Percentiles rank a stretch among this genome's conserved stretches.
phyloP scores from a whole-genome alignment of 305 asterid genomes.

The Salvia sclarea region DNA sequence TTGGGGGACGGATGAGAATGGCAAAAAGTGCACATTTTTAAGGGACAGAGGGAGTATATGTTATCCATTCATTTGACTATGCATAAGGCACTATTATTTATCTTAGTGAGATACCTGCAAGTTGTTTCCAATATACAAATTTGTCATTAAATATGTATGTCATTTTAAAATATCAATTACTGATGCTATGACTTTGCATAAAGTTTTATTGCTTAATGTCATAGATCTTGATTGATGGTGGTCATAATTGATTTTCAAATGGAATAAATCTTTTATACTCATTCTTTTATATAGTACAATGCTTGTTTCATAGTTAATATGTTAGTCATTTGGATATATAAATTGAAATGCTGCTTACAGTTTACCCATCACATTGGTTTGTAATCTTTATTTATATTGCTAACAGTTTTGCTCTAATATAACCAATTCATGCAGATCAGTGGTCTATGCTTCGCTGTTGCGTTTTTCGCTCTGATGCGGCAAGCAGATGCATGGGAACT shows the following conservation, averaged over 20 bases:
- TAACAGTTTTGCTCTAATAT: conserved; percentile 32
- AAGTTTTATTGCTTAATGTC: neutral
- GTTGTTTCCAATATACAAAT: neutral
- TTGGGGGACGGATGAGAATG: too few relatives aligned
- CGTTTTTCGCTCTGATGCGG: conserved; percentile 88
- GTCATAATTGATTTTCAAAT: too few relatives aligned
- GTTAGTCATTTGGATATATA: too few relatives aligned
- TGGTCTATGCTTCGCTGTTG: conserved; percentile 81
- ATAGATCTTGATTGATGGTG: too few relatives aligned
- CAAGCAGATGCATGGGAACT: conserved; percentile 92
- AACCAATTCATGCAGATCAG: conserved; percentile 65
- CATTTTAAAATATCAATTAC: conserved; percentile 1
- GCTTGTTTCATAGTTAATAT: too few relatives aligned
- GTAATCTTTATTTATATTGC: conserved; percentile 11
- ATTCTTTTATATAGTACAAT: too few relatives aligned
- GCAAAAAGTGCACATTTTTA: too few relatives aligned
- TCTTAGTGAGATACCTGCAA: conserved; percentile 2
- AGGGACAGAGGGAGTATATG: too few relatives aligned
- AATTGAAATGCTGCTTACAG: conserved; percentile 17
- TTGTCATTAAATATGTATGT: conserved; percentile 13
- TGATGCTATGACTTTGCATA: neutral
- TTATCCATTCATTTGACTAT: conserved; percentile 13
- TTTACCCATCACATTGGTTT: conserved; percentile 10
- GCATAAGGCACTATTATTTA: neutral
- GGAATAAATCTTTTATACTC: too few relatives aligned